Base-by-base conservation (phyloP, 371 early-diverging fungal species). In the Mucor plumbeus region DNA sequence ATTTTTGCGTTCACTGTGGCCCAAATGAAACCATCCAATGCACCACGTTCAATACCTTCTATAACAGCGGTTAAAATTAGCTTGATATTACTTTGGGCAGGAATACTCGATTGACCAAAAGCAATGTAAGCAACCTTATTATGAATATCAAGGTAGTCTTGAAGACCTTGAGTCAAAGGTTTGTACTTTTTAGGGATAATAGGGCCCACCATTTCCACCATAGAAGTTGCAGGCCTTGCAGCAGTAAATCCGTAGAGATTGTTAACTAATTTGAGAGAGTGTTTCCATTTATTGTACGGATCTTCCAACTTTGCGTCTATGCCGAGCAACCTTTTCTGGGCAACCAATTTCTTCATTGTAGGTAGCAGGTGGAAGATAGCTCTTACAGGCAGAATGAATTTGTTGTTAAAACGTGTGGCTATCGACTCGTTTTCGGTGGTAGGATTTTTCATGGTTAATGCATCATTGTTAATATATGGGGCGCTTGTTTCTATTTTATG, bases 131-230 rank as follows among this genome's bases (percentile, higher is more conserved):
- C 59, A 8, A 82, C 68, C 13, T 62, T 67, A 10, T 31, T 5
- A 34, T 74, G 71, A 2, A 19, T 5, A 31, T 70, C 61, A 2
- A 56, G n/a, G 14, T 36, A 64, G 1, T 21, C 3, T 17, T 56
- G 17, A 0, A 76, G 33, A 0, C 41, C 61, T 0, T 15, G 26
- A 4, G 66, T 66, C 19, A 82, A 41, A 7, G 59, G 41, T 3
- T 69, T 56, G 59, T 76, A 78, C 0, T 43, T 14, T 38, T 69
- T 60, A 5, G 72, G 67, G 10, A 79, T 53, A 33, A 79, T 74
- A 3, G 82, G 82, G 8, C 82, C 80, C n/a, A 79, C 61, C 34
- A 72, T 50, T 38, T 76, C 74, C 0, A 79, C 73, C n/a, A 79
- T 54, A 4, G 82, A 76, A 14, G 75, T 71, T 13, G 71, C 7